Conservation (phyloP, 148 eudicot genomes). For the Polygonum aviculare region DNA sequence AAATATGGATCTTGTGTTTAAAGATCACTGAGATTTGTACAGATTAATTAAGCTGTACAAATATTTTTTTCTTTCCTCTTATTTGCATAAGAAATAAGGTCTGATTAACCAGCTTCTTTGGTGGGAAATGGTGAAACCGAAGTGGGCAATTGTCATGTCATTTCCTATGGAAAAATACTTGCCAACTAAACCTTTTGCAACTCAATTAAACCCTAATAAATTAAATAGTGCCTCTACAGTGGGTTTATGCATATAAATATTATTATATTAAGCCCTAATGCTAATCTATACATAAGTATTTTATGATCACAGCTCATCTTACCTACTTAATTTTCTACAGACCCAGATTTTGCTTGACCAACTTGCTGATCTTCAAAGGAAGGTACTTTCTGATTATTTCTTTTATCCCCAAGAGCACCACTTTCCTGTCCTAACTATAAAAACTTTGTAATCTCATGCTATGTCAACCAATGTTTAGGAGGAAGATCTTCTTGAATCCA, state of each 20-base stretch:
- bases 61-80: no score
- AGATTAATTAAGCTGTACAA: no score
- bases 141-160: neutral
- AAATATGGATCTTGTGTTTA: neutral
- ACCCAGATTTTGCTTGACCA: slow-evolving; percentile 63
- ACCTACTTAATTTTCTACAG: slow-evolving; percentile 29
- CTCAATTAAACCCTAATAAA: neutral
- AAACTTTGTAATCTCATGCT: neutral
- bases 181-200: neutral
- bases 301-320: neutral
- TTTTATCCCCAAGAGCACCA: neutral
- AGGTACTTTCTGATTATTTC: slow-evolving; percentile 26
- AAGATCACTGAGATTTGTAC: neutral
- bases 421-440: neutral
- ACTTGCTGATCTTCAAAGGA: slow-evolving; percentile 58
- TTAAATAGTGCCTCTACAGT: neutral
- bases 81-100: no score
- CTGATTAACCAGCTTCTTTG: no score
- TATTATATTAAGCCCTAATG: neutral
- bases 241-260: neutral
- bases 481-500: slow-evolving; percentile 39
- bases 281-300: neutral
- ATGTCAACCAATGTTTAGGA: slow-evolving; percentile 31
- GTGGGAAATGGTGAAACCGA: neutral
- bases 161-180: neutral